Conservation (phyloP, 2,329 filamentous ascomycete genomes). For the Periconia sp. region DNA sequence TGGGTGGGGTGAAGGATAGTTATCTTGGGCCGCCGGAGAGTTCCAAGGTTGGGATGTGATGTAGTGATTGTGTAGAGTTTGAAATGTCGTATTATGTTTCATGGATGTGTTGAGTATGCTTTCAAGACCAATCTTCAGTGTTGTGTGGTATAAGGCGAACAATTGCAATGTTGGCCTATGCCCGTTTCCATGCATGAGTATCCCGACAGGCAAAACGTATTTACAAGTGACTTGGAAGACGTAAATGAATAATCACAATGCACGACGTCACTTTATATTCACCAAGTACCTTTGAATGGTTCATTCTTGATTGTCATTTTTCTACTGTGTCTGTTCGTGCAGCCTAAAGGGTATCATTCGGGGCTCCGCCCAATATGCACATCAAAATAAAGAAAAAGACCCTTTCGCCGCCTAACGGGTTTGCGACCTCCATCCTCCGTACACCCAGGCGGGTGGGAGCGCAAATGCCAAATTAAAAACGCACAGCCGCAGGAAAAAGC, state of each 20-base stretch:
- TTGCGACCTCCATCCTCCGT: conserved; percentile 1
- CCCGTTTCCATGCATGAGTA: no score
- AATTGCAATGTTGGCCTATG: no score
- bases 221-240: no score
- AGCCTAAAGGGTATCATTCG: conserved; percentile 17
- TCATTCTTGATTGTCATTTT: conserved; percentile 9
- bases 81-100: not conserved
- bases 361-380: conserved; percentile 18
- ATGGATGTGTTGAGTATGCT: no score
- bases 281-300: no score
- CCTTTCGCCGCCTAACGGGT: not conserved
- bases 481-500: not conserved
- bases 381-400: conserved; percentile 5
- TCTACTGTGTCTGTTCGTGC: conserved; percentile 10
- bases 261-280: no score
- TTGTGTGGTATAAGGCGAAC: no score
- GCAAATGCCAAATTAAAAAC: conserved; percentile 9
- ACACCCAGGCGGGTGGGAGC: conserved; percentile 3
- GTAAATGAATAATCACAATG: no score
- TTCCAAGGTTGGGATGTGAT: conserved; percentile 8
- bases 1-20: conserved; percentile 24
- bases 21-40: conserved; percentile 26
- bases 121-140: no score
- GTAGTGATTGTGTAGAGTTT: not conserved
- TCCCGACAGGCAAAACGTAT: no score